These are phyloP conservation scores for Salix udensis DNA, from an alignment of 345 rosid genomes.

Conservation along the genomic window DNA sequence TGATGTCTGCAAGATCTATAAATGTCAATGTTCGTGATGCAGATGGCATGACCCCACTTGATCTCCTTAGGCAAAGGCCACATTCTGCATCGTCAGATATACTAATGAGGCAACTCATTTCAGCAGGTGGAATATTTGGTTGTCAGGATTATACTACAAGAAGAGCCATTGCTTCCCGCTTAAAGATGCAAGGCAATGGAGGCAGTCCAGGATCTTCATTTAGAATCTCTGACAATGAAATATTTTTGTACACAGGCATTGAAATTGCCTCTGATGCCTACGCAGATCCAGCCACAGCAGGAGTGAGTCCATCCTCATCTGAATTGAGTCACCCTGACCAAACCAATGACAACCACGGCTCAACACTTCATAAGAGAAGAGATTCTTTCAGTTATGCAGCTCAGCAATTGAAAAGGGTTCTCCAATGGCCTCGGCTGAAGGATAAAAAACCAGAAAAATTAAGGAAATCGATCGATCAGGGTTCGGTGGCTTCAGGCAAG, in stretches of 20 bases:
- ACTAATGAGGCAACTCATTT: constrained; percentile 57
- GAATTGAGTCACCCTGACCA: constrained; percentile 40
- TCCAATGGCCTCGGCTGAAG: constrained; percentile 63
- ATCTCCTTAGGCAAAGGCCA: constrained; percentile 64
- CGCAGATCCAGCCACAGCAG: constrained; percentile 35
- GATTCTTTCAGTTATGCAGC: constrained; percentile 49
- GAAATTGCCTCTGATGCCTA: constrained; percentile 46
- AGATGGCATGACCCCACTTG: constrained; percentile 79
- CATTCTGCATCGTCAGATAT: constrained; percentile 62
- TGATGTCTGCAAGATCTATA: constrained; percentile 60
- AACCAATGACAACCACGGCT: constrained; percentile 36
- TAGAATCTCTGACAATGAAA: constrained; percentile 61
- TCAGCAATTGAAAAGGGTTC: constrained; percentile 48
- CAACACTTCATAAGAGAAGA: constrained; percentile 38
- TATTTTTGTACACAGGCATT: constrained; percentile 52
- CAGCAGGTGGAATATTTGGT: constrained; percentile 71
- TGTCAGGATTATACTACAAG: constrained; percentile 49
- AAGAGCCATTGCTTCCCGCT: constrained; percentile 56
- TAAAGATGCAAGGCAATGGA: constrained; percentile 64
- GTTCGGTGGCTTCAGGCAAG: constrained; percentile 28
- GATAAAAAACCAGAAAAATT: constrained; percentile 30
- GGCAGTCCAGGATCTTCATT: constrained; percentile 82
- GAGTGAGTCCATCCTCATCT: constrained; percentile 46
- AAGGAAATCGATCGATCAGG: constrained; percentile 14
- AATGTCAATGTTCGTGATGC: constrained; percentile 58